Base-by-base conservation (phyloP, 2,329 filamentous ascomycete genomes). In the Gliomastix tumulicola region DNA sequence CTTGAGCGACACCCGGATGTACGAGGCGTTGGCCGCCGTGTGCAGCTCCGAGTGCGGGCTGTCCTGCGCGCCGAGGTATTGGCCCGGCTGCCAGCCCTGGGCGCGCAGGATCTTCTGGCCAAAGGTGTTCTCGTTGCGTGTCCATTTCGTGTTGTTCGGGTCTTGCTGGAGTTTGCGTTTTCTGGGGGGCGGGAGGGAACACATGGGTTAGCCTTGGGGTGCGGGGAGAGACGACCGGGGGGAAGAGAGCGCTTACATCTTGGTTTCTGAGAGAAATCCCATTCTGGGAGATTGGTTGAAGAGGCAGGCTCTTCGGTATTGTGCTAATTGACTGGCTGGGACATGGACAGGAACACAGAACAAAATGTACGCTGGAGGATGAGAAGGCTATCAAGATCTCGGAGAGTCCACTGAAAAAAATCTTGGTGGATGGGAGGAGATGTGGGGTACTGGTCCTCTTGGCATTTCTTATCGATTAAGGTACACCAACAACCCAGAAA, bases 61-160 rank as follows among this genome's bases (percentile, higher is more conserved):
- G 55, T 88, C 72, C 50, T 82, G 74, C 5, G 82, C 84, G 37
- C 92, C 92, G 17, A 98, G 76, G 36, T 78, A 85, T 46, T 83
- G 74, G 23, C 92, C 92, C 0, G 89, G 88, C 42, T 82, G 75
- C 92, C 92, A 98, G 45, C 92, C 92, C 53, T 96, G 88, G 13
- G 83, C 72, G 34, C 82, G 78, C 53, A 98, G 79, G 48, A 97
- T 90, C 54, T 81, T 86, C 59, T 95, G 89, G 48, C 92, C 92
- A 58, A 92, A 97, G 37, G 79, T 82, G 39, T 74, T 75, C 45
- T 83, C 86, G 56, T 89, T 83, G 51, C 82, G 81, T 39, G 83
- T 81, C 92, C 92, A 98, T 71, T 77, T 79, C 33, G 87, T 95
- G 61, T 97, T 98, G 65, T 97, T 96, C 7, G 92, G 92, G 62